Percentiles rank a stretch among this genome's conserved stretches.
These are phyloP conservation scores for Aureobasidium sp. DNA, from an alignment of 2,329 filamentous ascomycete species.

Conservation along the genomic window DNA sequence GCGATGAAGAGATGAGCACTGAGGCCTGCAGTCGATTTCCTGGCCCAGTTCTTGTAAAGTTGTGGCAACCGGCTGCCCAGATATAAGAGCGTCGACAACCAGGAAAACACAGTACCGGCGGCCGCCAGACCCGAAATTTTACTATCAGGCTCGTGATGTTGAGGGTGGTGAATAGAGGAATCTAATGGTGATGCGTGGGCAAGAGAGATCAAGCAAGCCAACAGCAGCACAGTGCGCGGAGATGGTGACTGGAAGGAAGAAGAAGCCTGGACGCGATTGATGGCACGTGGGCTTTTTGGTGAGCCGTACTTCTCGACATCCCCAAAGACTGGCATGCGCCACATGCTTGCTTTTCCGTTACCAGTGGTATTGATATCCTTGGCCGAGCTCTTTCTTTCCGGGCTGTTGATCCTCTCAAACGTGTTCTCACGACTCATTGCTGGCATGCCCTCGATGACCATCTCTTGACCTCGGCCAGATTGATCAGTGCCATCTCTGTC, in stretches of 20 bases:
- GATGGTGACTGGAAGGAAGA: slow-evolving; percentile 38
- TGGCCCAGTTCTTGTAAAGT: slow-evolving; percentile 56
- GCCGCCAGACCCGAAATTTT: slow-evolving; percentile 31
- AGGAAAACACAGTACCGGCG: slow-evolving; percentile 46
- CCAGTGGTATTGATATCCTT: slow-evolving; percentile 15
- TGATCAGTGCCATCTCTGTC: slow-evolving; percentile 17
- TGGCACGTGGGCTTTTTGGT: slow-evolving; percentile 16
- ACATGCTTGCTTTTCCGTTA: slow-evolving; percentile 13
- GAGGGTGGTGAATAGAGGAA: slow-evolving; percentile 12
- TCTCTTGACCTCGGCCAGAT: slow-evolving; percentile 17
- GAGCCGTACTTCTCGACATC: slow-evolving; percentile 11
- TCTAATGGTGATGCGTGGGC: slow-evolving; percentile 30
- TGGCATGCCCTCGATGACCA: slow-evolving; percentile 27
- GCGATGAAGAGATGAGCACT: slow-evolving; percentile 56
- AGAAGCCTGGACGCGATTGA: slow-evolving; percentile 23
- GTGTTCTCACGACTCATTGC: slow-evolving; percentile 13
- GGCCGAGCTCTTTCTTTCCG: slow-evolving; percentile 11
- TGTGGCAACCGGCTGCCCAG: slow-evolving; percentile 55
- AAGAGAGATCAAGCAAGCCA: slow-evolving; percentile 38
- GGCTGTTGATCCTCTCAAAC: neutral
- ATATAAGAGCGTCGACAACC: slow-evolving; percentile 50
- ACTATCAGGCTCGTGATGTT: slow-evolving; percentile 18
- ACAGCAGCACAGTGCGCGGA: slow-evolving; percentile 38
- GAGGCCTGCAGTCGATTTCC: slow-evolving; percentile 56
- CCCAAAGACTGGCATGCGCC: slow-evolving; percentile 20